These are phyloP conservation scores for Tolypocladium ovalisporum DNA, from an alignment of 2,329 filamentous ascomycete species.

Conservation along the genomic window DNA sequence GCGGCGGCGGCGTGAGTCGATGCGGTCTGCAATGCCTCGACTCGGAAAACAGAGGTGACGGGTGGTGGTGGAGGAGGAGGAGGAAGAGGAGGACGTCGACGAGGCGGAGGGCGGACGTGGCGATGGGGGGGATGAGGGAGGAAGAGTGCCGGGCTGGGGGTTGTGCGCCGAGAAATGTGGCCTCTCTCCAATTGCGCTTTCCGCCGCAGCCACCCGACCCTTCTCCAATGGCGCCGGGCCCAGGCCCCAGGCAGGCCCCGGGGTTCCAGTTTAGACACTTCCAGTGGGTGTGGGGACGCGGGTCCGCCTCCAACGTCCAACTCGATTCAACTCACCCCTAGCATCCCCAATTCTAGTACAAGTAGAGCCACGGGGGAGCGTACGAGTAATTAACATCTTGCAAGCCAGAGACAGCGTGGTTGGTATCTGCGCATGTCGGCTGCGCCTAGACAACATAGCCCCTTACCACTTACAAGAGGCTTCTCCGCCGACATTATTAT, in stretches of 20 bases:
- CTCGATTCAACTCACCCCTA: not conserved
- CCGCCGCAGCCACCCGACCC: not conserved
- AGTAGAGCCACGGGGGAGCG: not conserved
- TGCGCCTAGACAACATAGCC: not conserved
- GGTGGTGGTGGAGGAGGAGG: not conserved
- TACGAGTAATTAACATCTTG: too few species aligned
- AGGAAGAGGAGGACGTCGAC: too few species aligned
- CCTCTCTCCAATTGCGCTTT: not conserved
- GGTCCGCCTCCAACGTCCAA: not conserved
- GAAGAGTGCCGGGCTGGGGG: too few species aligned
- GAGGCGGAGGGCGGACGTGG: too few species aligned
- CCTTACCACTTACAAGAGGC: too few species aligned
- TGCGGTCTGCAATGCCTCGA: not conserved
- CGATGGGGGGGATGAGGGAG: not conserved
- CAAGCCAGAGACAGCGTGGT: too few species aligned
- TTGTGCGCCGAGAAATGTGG: not conserved
- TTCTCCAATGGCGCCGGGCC: not conserved
- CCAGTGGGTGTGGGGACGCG: not conserved
- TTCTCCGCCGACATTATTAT: too few species aligned
- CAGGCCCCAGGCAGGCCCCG: not conserved
- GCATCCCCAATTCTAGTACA: not conserved
- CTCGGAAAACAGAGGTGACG: not conserved
- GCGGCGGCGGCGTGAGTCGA: slow-evolving; percentile 4
- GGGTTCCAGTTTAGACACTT: too few species aligned
- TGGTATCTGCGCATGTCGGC: not conserved